These are phyloP conservation scores for Candida sithepensis DNA, from an alignment of 805 yeast species.

Conservation along the genomic window DNA sequence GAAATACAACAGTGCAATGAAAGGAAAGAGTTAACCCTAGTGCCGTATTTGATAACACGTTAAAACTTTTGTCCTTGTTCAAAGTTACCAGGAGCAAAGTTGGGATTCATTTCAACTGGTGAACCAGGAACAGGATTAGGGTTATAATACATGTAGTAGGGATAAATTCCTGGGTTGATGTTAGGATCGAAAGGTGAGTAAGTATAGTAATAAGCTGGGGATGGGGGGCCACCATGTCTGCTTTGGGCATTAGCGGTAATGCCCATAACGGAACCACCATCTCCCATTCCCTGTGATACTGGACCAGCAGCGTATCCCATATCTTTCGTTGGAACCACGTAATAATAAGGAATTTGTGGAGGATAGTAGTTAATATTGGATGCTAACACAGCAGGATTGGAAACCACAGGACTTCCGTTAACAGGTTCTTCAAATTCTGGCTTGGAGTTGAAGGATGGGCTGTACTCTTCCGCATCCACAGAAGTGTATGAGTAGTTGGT, in stretches of 20 bases:
- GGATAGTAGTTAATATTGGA: conserved; percentile 16
- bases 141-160: conserved; percentile 31
- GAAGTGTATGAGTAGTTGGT: conserved; percentile 28
- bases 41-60: not conserved
- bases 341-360: conserved; percentile 26
- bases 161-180: conserved; percentile 24
- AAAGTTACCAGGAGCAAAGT: conserved; percentile 13
- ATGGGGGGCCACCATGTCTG: conserved; percentile 17
- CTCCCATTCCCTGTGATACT: conserved; percentile 11
- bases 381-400: conserved; percentile 3
- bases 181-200: conserved; percentile 26
- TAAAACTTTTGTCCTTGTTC: conserved; percentile 9
- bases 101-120: conserved; percentile 13
- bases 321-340: conserved; percentile 28
- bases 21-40: not conserved
- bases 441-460: conserved; percentile 11
- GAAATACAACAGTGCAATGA: not conserved
- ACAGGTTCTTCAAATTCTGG: conserved; percentile 1
- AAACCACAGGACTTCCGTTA: not conserved
- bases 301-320: conserved; percentile 16
- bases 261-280: conserved; percentile 9
- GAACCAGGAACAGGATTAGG: conserved; percentile 23
- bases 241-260: conserved; percentile 12
- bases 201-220: conserved; percentile 26
- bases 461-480: conserved; percentile 23